phyloP scores from a whole-genome alignment of 225 moss, liverwort and hornwort species.

The Ulota crispa region DNA sequence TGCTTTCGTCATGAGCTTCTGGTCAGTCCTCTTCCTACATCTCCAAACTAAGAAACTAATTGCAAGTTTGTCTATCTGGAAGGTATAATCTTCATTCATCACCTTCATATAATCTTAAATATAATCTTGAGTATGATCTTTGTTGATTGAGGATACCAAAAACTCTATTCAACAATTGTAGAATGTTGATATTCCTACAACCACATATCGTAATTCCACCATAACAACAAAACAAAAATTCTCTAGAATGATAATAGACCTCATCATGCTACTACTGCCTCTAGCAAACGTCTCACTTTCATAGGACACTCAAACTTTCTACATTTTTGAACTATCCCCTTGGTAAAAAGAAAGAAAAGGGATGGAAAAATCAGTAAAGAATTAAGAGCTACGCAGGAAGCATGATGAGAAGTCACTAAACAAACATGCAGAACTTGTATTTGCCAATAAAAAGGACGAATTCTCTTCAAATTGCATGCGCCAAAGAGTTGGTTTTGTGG shows the following conservation, averaged over 20 bases:
- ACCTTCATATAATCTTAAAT: not conserved
- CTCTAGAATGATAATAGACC: not conserved
- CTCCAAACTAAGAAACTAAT: not conserved
- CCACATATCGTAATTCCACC: no score
- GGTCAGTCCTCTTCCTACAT: constrained; percentile 31
- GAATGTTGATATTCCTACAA: no score
- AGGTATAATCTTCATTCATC: not conserved
- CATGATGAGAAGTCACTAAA: not conserved
- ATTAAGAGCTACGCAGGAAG: not conserved
- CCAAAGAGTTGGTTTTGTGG: not conserved
- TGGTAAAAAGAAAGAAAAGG: not conserved
- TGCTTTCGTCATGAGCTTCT: constrained; percentile 59
- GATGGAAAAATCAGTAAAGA: not conserved
- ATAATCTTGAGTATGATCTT: not conserved
- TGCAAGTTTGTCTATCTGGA: not conserved
- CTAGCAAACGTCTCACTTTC: not conserved
- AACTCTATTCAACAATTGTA: not conserved
- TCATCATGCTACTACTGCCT: not conserved
- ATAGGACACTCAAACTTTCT: not conserved
- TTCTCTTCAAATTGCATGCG: not conserved
- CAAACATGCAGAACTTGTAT: not conserved
- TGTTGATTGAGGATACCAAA: not conserved
- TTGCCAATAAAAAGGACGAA: not conserved
- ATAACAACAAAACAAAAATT: not conserved
- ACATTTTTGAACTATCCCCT: not conserved